Evolutionary conservation across 164 flowering plant genomes (phyloP).

Genomic region (Annona cherimola): DNA sequence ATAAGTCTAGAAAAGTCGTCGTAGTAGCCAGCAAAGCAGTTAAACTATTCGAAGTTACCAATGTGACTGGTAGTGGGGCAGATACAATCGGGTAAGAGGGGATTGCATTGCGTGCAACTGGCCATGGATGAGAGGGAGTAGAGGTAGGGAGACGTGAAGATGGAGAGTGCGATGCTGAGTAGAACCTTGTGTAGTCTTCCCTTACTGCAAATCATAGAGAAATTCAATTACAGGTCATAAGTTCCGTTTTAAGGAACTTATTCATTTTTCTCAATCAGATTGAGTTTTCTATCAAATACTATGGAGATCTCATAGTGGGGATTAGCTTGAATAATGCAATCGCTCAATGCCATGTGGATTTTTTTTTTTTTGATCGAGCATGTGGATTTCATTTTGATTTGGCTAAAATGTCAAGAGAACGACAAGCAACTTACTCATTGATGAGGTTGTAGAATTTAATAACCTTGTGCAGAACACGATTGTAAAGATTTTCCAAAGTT

Average conservation of each 20-base stretch:
- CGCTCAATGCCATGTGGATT: too few species aligned
- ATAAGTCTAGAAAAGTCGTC: slow-evolving; percentile 86
- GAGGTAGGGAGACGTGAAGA: slow-evolving; percentile 75
- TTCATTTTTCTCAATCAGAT: too few species aligned
- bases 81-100: slow-evolving; percentile 27
- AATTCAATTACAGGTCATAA: too few species aligned
- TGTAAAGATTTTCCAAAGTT: slow-evolving; percentile 76
- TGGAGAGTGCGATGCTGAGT: slow-evolving; percentile 51
- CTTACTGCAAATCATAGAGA: slow-evolving; percentile 46
- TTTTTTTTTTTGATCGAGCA: too few species aligned
- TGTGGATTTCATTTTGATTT: too few species aligned
- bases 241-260: too few species aligned
- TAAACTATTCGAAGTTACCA: slow-evolving; percentile 86
- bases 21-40: slow-evolving; percentile 83
- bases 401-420: background rate
- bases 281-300: too few species aligned
- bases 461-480: slow-evolving; percentile 74
- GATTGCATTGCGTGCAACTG: slow-evolving; percentile 56
- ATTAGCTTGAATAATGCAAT: too few species aligned
- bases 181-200: slow-evolving; percentile 64
- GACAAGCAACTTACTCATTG: slow-evolving; percentile 69
- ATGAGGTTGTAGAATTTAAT: slow-evolving; percentile 79
- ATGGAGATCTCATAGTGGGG: too few species aligned
- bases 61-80: slow-evolving; percentile 70
- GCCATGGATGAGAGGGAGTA: slow-evolving; percentile 77